Percentiles rank a stretch among this genome's conserved stretches.
phyloP scores from a whole-genome alignment of 768 basidiomycete species.

The Hypholoma fasciculare region DNA sequence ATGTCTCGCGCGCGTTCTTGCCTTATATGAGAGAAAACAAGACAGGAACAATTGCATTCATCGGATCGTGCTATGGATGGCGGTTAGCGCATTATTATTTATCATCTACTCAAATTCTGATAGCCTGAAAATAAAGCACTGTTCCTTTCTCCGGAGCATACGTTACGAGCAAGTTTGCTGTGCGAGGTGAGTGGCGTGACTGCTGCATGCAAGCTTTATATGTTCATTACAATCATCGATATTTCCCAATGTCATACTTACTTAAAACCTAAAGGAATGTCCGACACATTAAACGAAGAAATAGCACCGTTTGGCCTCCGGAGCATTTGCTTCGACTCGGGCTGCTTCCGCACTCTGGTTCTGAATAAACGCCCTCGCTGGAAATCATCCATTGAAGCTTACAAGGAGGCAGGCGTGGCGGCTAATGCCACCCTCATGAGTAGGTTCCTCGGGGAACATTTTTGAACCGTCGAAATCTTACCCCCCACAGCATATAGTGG shows the following conservation, averaged over 20 bases:
- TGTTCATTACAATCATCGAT: not conserved
- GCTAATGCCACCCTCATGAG: constrained; percentile 26
- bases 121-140: constrained; percentile 13
- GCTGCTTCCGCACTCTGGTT: constrained; percentile 38
- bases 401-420: constrained; percentile 23
- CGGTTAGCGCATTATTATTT: constrained; percentile 17
- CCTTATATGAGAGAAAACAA: constrained; percentile 44
- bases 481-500: constrained; percentile 25
- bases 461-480: not conserved
- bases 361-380: constrained; percentile 24
- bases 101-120: not conserved
- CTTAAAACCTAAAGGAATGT: constrained; percentile 22
- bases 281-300: constrained; percentile 31
- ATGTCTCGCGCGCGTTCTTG: constrained; percentile 46
- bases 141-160: constrained; percentile 36
- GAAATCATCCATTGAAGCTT: constrained; percentile 31
- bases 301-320: constrained; percentile 37
- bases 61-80: constrained; percentile 43
- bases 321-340: constrained; percentile 36
- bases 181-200: constrained; percentile 23
- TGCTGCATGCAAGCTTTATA: too few relatives aligned
- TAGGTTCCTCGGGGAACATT: constrained; percentile 4
- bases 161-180: constrained; percentile 36
- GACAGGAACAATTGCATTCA: constrained; percentile 42
- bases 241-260: not conserved